Evolutionary conservation across 768 basidiomycete genomes (phyloP).

Genomic region (Suillus bovinus): DNA sequence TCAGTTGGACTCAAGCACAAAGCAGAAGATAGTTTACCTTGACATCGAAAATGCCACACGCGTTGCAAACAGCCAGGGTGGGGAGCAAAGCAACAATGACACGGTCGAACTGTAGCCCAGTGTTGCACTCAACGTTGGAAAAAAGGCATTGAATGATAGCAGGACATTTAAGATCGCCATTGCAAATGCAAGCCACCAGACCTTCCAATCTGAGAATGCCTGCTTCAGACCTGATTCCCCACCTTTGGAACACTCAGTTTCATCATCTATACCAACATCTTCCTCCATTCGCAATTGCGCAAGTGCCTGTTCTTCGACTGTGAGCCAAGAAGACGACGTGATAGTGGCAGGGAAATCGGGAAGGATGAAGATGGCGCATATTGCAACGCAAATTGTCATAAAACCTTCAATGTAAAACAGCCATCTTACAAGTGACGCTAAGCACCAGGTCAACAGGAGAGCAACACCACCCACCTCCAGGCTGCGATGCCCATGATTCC

Average conservation of each 20-base stretch:
- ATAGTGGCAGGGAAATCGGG: conserved; percentile 74
- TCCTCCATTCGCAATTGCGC: conserved; percentile 64
- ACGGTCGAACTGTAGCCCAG: conserved; percentile 66
- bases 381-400: conserved; percentile 50
- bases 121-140: conserved; percentile 75
- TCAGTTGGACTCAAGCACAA: neutral
- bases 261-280: conserved; percentile 57
- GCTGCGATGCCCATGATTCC: conserved; percentile 65
- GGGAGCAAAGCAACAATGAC: conserved; percentile 70
- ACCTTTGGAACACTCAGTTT: conserved; percentile 37
- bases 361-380: conserved; percentile 60
- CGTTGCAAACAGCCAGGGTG: conserved; percentile 67
- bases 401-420: conserved; percentile 70
- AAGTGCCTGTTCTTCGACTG: conserved; percentile 53
- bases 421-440: conserved; percentile 48
- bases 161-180: conserved; percentile 58
- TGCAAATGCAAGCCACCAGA: conserved; percentile 77
- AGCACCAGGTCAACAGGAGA: neutral
- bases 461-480: conserved; percentile 55
- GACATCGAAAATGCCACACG: conserved; percentile 53
- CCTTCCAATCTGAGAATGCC: conserved; percentile 76
- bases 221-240: conserved; percentile 48
- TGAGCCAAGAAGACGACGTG: conserved; percentile 59
- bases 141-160: conserved; percentile 77
- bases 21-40: conserved; percentile 36